These are phyloP conservation scores for Ceratobasidium sp. DNA, from an alignment of 1,284 basidiomycete species.

Conservation along the genomic window DNA sequence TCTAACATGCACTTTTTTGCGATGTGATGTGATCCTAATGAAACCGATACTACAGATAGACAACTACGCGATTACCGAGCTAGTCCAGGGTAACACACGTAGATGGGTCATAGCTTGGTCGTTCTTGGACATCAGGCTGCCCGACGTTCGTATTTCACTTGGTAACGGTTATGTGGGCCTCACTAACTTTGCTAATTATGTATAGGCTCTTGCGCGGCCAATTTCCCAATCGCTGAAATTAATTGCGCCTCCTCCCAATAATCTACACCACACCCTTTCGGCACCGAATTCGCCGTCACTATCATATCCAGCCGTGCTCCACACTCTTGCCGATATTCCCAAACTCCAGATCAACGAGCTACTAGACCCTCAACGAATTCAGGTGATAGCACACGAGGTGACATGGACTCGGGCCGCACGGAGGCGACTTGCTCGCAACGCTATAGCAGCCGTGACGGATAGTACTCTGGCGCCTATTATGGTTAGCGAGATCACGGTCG, in stretches of 20 bases:
- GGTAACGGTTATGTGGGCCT: slow-evolving; percentile 45
- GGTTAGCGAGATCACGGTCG: slow-evolving; percentile 44
- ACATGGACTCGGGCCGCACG: slow-evolving; percentile 43
- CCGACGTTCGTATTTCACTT: slow-evolving; percentile 72
- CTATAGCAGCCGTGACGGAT: slow-evolving; percentile 52
- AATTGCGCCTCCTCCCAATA: slow-evolving; percentile 69
- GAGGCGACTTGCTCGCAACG: slow-evolving; percentile 47
- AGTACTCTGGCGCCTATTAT: slow-evolving; percentile 47
- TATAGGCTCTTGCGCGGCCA: slow-evolving; percentile 66
- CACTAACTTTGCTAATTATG: slow-evolving; percentile 46
- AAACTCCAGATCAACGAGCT: slow-evolving; percentile 44
- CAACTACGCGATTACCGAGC: slow-evolving; percentile 88
- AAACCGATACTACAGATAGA: too few species aligned
- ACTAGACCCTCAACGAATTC: slow-evolving; percentile 42
- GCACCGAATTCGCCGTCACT: slow-evolving; percentile 50
- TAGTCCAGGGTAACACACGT: slow-evolving; percentile 86
- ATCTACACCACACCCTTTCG: slow-evolving; percentile 60
- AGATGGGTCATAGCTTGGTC: slow-evolving; percentile 95
- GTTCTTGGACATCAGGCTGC: slow-evolving; percentile 70
- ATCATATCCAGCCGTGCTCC: slow-evolving; percentile 2
- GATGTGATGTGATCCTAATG: too few species aligned
- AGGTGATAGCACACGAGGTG: slow-evolving; percentile 36
- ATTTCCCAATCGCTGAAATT: slow-evolving; percentile 62
- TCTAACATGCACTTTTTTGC: too few species aligned
- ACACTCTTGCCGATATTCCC: slow-evolving; percentile 37